phyloP scores from a whole-genome alignment of 2,329 filamentous ascomycete genomes.

The Dothideomycetes sp. region DNA sequence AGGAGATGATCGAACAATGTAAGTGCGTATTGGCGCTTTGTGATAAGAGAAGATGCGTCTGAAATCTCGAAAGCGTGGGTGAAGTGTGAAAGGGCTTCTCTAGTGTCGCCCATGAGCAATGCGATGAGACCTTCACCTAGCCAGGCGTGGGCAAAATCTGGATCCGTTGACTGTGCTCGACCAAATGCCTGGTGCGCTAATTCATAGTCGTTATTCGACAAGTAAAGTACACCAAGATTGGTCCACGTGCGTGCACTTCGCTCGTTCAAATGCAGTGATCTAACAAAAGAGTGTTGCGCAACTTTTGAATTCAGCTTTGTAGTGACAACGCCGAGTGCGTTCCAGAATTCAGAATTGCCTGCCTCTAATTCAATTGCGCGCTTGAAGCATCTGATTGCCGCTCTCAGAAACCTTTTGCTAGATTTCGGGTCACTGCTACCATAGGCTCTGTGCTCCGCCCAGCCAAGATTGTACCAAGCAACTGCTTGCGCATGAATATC shows the following conservation, averaged over 20 bases:
- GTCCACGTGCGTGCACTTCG: conserved; percentile 76
- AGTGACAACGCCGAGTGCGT: conserved; percentile 83
- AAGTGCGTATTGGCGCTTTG: conserved; percentile 67
- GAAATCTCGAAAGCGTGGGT: conserved; percentile 92
- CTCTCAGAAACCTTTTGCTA: conserved; percentile 59
- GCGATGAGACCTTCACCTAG: conserved; percentile 84
- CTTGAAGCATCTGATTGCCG: conserved; percentile 85
- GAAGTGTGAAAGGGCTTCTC: conserved; percentile 75
- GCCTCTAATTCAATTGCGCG: conserved; percentile 90
- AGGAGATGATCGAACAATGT: conserved; percentile 76
- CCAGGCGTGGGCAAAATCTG: conserved; percentile 89
- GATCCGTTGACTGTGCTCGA: conserved; percentile 83
- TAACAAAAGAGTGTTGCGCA: conserved; percentile 83
- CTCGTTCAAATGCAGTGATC: conserved; percentile 88
- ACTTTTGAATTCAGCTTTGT: conserved; percentile 76
- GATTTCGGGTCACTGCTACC: conserved; percentile 45
- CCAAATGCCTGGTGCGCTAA: conserved; percentile 88
- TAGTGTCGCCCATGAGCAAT: conserved; percentile 58
- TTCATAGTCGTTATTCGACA: conserved; percentile 71
- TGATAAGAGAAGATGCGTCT: conserved; percentile 60
- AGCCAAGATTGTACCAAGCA: conserved; percentile 95
- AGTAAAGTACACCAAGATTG: conserved; percentile 76
- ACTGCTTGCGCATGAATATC: conserved; percentile 85
- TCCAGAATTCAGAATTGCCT: conserved; percentile 94
- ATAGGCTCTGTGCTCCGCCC: conserved; percentile 80